A percentile compares a stretch with the other conserved stretches of the same genome.
phyloP scores from a whole-genome alignment of 2,329 filamentous ascomycete species.

The Lojkania enalia region DNA sequence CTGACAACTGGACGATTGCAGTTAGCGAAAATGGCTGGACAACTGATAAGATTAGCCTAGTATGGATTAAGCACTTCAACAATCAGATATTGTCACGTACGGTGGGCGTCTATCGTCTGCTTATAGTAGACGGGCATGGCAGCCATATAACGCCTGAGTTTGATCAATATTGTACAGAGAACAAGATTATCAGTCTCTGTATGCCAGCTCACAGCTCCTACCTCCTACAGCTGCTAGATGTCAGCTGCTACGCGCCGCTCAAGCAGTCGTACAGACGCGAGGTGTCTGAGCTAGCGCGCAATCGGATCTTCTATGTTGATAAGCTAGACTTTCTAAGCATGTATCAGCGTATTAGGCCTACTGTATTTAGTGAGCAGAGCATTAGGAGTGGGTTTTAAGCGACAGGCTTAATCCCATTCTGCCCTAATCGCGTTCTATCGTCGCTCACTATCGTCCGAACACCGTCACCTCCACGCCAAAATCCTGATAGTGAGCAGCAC shows the following conservation, averaged over 20 bases:
- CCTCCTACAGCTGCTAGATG: constrained; percentile 13
- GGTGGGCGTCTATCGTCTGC: constrained; percentile 9
- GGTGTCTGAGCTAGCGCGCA: constrained; percentile 8
- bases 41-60: constrained; percentile 11
- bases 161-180: constrained; percentile 13
- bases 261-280: constrained; percentile 12
- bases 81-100: constrained; percentile 6
- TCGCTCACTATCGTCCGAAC: constrained; percentile 11
- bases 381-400: constrained; percentile 13
- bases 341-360: not conserved
- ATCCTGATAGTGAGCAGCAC: not conserved
- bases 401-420: constrained; percentile 11
- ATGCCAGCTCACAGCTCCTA: constrained; percentile 11
- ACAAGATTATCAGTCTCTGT: constrained; percentile 16
- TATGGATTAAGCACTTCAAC: constrained; percentile 14
- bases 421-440: constrained; percentile 10
- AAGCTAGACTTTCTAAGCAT: constrained; percentile 5
- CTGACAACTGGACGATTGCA: constrained; percentile 5
- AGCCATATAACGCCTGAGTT: constrained; percentile 14
- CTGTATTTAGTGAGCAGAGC: constrained; percentile 11
- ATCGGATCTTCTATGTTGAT: constrained; percentile 6
- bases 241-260: constrained; percentile 14
- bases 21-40: constrained; percentile 15
- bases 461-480: constrained; percentile 9
- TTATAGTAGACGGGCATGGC: constrained; percentile 14